Conservation (phyloP, 805 yeast genomes). For the Ascoidea asiatica region DNA sequence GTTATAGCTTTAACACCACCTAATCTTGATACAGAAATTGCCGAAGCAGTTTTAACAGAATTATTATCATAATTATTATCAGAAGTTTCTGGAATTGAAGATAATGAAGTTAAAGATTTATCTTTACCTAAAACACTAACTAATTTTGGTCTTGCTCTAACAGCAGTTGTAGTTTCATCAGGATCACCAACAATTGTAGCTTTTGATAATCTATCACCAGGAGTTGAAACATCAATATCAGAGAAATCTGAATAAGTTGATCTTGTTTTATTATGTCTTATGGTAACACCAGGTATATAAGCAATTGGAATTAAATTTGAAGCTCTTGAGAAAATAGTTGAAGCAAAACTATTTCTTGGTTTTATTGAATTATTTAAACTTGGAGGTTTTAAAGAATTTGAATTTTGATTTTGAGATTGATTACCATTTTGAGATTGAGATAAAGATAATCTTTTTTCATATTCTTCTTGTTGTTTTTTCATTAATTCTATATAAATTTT, state of each 20-base stretch:
- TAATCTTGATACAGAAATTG: background rate
- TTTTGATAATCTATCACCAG: constrained; percentile 24
- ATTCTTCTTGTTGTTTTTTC: background rate
- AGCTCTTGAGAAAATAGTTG: constrained; percentile 63
- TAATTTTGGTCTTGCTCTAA: constrained; percentile 59
- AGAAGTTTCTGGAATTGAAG: background rate
- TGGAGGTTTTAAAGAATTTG: background rate
- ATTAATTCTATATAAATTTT: constrained; percentile 5
- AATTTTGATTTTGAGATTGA: background rate
- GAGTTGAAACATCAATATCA: constrained; percentile 9
- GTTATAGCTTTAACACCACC: background rate
- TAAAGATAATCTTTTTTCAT: background rate
- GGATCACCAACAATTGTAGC: constrained; percentile 30
- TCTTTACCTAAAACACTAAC: constrained; percentile 36
- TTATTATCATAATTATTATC: too few relatives aligned
- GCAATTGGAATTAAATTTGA: constrained; percentile 86
- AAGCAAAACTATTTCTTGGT: constrained; percentile 24
- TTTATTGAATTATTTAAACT: too few relatives aligned
- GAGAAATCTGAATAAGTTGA: background rate
- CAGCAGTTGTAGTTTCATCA: constrained; percentile 46
- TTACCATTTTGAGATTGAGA: background rate
- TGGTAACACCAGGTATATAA: constrained; percentile 87
- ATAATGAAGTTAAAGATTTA: background rate
- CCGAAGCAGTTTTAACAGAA: too few relatives aligned
- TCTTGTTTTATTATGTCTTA: constrained; percentile 28